Base-by-base conservation (phyloP, 2,329 filamentous ascomycete species). In the Pseudogymnoascus sp. region DNA sequence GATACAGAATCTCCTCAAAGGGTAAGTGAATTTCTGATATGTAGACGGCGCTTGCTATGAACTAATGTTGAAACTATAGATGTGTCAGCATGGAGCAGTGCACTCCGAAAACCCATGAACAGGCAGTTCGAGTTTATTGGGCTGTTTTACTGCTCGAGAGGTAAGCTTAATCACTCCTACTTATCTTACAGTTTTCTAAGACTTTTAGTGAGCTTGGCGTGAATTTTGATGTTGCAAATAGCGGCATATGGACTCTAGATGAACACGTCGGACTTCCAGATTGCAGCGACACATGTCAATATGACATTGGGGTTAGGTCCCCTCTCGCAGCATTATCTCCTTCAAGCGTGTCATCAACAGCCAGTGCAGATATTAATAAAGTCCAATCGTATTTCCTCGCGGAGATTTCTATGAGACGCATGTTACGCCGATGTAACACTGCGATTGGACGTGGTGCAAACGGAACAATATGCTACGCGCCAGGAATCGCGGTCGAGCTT, bases 361-460 rank as follows among this genome's bases (percentile, higher is more conserved):
- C 53, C 15, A 59, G 53, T 26, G 26, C 53, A 38, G 42, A 23
- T 46, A 38, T 15, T 6, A 46, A 46, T 46, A 46, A 46, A 46
- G 42, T 46, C 33, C 59, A 56, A 15, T 65, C 67, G 7, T 73
- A 71, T 56, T 72, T 73, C 50, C 67, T 73, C 1, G 70, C 72
- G 11, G 72, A 72, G 64, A 72, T 73, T 23, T 68, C 72, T n/a
- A 73, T 73, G 71, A 63, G 72, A n/a, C 66, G 70, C n/a, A 72
- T 73, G 70, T 68, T 73, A 1, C 71, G 70, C 13, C 70, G 72
- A 13, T 70, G 68, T 60, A 72, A 67, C 23, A 69, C 70, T 26
- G 64, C 68, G 5, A 64, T 70, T 10, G 44, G 68, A 66, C 37
- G 63, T 64, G 35, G 67, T 17, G 23, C 65, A 21, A 60, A 63